These are phyloP conservation scores for Yamadazyma paraphyllophila DNA, from an alignment of 805 yeast species.

Conservation along the genomic window DNA sequence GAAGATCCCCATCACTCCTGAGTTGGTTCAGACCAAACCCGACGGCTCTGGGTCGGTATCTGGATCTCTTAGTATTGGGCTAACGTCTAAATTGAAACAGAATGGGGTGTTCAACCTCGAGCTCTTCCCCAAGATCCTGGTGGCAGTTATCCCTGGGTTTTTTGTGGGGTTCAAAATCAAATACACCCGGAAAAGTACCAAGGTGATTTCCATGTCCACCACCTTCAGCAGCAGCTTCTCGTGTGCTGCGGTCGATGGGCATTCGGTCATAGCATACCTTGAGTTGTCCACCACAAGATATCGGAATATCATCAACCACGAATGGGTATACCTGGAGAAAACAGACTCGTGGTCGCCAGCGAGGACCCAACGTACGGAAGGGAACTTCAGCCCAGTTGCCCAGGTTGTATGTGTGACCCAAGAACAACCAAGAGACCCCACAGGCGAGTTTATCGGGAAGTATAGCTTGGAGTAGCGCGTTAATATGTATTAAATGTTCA, in stretches of 20 bases:
- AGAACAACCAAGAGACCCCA: conserved; percentile 1
- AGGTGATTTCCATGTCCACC: neutral
- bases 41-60: conserved; percentile 12
- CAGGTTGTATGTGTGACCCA: conserved; percentile 6
- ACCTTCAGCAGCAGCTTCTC: conserved; percentile 1
- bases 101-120: conserved; percentile 1
- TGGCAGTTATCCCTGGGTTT: conserved; percentile 5
- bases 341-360: conserved; percentile 1
- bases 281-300: neutral
- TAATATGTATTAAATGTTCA: neutral
- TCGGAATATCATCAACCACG: conserved; percentile 8
- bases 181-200: conserved; percentile 5
- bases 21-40: conserved; percentile 4
- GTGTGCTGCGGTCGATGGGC: conserved; percentile 17
- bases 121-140: conserved; percentile 1
- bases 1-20: conserved; percentile 9
- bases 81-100: conserved; percentile 1
- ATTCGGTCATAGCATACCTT: conserved; percentile 5
- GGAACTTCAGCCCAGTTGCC: conserved; percentile 6
- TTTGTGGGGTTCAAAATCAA: conserved; percentile 2
- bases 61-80: neutral
- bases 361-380: neutral
- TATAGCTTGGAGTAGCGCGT: neutral
- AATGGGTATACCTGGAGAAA: neutral
- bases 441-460: neutral